phyloP scores from a whole-genome alignment of 768 basidiomycete genomes.

The Gloeophyllum trabeum region DNA sequence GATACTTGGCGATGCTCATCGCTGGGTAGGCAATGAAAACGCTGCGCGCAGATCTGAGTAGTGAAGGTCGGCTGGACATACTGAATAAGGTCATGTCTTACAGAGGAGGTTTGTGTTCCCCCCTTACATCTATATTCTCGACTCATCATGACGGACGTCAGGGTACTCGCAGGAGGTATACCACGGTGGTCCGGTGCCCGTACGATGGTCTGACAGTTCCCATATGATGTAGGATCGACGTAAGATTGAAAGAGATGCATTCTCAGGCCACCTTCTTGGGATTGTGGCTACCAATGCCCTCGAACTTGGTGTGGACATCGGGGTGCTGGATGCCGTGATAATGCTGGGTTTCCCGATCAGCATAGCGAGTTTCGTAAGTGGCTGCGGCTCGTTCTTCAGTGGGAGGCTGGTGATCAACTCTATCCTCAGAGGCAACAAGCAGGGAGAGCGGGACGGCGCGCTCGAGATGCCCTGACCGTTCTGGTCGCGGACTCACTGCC shows the following conservation, averaged over 20 bases:
- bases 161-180: constrained; percentile 65
- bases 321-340: constrained; percentile 78
- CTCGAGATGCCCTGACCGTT: constrained; percentile 69
- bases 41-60: constrained; percentile 55
- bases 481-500: constrained; percentile 59
- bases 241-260: constrained; percentile 77
- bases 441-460: constrained; percentile 75
- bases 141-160: constrained; percentile 12
- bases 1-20: neutral
- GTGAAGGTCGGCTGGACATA: constrained; percentile 68
- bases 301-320: constrained; percentile 88
- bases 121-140: neutral
- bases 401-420: neutral
- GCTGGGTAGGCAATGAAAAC: constrained; percentile 62
- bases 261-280: constrained; percentile 72
- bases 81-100: constrained; percentile 71
- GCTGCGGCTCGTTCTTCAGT: neutral
- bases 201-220: too few species aligned
- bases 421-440: constrained; percentile 69
- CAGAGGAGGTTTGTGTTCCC: constrained; percentile 50
- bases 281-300: constrained; percentile 86
- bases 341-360: constrained; percentile 79
- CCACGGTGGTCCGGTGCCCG: neutral
- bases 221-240: constrained; percentile 79
- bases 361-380: constrained; percentile 68